phyloP scores from a whole-genome alignment of 2,329 filamentous ascomycete species.

The Ophiocordyceps camponoti-floridani region DNA sequence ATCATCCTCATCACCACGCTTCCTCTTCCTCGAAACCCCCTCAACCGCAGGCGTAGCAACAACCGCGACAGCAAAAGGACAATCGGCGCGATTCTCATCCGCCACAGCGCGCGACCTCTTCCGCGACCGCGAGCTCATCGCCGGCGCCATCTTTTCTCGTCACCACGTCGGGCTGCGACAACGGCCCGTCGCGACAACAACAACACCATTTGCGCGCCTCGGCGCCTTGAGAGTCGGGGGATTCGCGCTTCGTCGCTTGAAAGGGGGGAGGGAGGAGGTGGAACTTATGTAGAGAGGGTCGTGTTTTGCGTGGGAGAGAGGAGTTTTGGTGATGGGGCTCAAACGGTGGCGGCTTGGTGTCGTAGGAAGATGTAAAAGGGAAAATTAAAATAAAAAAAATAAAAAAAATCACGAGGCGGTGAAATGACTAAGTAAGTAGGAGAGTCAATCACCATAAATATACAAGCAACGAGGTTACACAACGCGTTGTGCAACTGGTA shows the following conservation, averaged over 20 bases:
- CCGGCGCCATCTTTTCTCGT: background rate
- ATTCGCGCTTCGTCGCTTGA: no score
- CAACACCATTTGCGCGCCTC: background rate
- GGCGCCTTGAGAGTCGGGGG: background rate
- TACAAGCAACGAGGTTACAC: background rate
- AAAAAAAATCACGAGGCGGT: background rate
- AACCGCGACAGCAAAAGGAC: constrained; percentile 28
- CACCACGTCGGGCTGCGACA: background rate
- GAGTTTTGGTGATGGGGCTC: no score
- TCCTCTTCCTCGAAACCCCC: constrained; percentile 26
- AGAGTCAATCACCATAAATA: background rate
- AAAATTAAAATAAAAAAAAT: background rate
- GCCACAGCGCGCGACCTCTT: constrained; percentile 32
- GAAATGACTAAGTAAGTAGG: background rate
- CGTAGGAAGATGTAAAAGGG: background rate
- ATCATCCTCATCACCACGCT: constrained; percentile 26
- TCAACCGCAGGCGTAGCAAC: constrained; percentile 11
- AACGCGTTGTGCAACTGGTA: background rate
- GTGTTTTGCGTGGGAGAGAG: background rate
- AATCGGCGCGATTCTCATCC: constrained; percentile 36
- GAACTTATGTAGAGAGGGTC: no score
- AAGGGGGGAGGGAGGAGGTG: no score
- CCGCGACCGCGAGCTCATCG: constrained; percentile 17
- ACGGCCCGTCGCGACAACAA: background rate
- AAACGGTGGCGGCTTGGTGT: background rate